These are phyloP conservation scores for Saitozyma podzolica DNA, from an alignment of 768 basidiomycete genomes.

Conservation along the genomic window DNA sequence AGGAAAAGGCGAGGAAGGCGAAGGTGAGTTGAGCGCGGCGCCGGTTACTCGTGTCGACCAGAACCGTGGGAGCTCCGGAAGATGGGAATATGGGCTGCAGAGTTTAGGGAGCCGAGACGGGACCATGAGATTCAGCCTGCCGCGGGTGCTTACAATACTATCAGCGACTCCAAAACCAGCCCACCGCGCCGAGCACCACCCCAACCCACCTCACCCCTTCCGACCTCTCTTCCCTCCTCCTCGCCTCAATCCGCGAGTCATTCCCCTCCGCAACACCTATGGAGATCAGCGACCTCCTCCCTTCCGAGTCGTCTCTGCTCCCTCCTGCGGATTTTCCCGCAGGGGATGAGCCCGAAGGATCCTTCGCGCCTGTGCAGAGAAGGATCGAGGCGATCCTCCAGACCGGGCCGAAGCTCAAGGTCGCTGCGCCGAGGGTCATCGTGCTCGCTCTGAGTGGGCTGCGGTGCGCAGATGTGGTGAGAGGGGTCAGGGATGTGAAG, in stretches of 20 bases:
- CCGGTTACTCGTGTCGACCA: not conserved
- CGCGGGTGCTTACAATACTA: not conserved
- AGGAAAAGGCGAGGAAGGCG: constrained; percentile 46
- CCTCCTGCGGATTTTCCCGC: constrained; percentile 62
- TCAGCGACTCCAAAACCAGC: constrained; percentile 7
- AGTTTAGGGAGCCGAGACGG: no score
- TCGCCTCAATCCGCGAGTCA: constrained; percentile 56
- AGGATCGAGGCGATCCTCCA: constrained; percentile 65
- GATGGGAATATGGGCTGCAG: not conserved
- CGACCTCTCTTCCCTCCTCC: constrained; percentile 27
- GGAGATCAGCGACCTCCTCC: constrained; percentile 59
- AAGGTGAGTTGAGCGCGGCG: constrained; percentile 29
- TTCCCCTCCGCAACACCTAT: constrained; percentile 69
- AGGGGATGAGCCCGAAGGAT: constrained; percentile 4
- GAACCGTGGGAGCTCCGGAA: not conserved
- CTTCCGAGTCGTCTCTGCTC: constrained; percentile 15
- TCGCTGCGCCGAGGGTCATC: constrained; percentile 82
- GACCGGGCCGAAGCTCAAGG: constrained; percentile 56
- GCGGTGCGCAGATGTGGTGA: constrained; percentile 81
- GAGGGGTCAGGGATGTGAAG: constrained; percentile 57
- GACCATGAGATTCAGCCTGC: no score
- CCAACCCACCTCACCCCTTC: constrained; percentile 27
- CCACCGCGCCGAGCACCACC: constrained; percentile 1
- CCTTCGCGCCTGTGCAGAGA: constrained; percentile 56
- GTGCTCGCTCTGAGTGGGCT: constrained; percentile 86